Conservation (phyloP, 768 basidiomycete species). For the Amanita rimosa region DNA sequence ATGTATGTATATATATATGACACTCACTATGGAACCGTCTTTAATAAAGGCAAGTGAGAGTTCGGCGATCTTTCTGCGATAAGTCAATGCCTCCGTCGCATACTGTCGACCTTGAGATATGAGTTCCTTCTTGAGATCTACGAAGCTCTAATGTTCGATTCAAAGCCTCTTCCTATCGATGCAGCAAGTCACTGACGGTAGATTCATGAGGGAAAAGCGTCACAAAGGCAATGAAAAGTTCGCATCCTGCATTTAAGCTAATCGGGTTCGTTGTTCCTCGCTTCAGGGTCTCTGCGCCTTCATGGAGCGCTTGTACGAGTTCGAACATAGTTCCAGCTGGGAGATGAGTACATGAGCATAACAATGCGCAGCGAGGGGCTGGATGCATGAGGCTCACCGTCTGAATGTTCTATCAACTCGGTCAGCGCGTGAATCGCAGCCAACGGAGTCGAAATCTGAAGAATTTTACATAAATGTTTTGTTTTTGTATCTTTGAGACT, state of each 20-base stretch:
- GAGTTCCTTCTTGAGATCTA: constrained; percentile 73
- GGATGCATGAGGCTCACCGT: constrained; percentile 36
- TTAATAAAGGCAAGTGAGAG: constrained; percentile 88
- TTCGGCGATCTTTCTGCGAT: constrained; percentile 82
- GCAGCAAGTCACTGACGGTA: constrained; percentile 37
- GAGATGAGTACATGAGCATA: constrained; percentile 9
- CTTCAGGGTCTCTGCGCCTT: constrained; percentile 57
- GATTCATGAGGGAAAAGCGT: constrained; percentile 77
- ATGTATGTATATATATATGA: too few relatives aligned
- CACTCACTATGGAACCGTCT: constrained; percentile 79
- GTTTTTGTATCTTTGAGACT: too few relatives aligned
- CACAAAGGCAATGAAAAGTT: constrained; percentile 85
- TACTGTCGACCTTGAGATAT: constrained; percentile 74
- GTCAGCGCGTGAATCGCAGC: constrained; percentile 85
- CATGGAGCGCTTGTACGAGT: constrained; percentile 73
- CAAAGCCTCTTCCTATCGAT: background rate
- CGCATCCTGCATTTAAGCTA: constrained; percentile 80
- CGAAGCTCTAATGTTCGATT: constrained; percentile 51
- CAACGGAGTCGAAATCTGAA: constrained; percentile 70
- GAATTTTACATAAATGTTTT: too few relatives aligned
- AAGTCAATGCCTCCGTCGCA: constrained; percentile 68
- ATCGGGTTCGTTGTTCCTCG: constrained; percentile 64
- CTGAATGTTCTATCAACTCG: constrained; percentile 68
- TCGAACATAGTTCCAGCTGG: constrained; percentile 90
- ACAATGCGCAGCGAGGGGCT: background rate